phyloP scores from a whole-genome alignment of 768 basidiomycete genomes.

The Calvatia gigantea region DNA sequence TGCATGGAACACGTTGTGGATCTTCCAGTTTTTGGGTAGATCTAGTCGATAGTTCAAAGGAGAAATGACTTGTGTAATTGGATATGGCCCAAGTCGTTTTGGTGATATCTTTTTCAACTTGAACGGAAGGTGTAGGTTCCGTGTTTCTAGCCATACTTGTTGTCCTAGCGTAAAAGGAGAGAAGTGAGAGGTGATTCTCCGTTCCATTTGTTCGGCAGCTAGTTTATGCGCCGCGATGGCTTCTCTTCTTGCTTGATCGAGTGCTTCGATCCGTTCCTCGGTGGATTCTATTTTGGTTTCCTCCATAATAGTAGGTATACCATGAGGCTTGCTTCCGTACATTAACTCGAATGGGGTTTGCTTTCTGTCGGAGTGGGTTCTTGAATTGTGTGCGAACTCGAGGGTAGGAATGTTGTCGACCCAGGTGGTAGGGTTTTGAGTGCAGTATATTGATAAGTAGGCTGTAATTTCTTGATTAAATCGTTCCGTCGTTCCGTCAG shows the following conservation, averaged over 20 bases:
- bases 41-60: conserved; percentile 16
- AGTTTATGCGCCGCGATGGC: no score
- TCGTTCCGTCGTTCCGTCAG: background rate
- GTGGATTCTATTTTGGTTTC: rapidly evolving
- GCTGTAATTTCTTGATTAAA: background rate
- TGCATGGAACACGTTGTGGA: conserved; percentile 18
- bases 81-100: conserved; percentile 17
- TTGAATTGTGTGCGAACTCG: background rate
- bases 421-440: background rate
- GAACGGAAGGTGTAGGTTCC: no score
- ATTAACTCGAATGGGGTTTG: background rate
- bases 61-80: conserved; percentile 14
- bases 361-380: background rate
- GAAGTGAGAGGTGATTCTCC: no score
- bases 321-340: background rate
- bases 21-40: conserved; percentile 13
- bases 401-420: background rate
- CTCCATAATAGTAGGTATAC: background rate
- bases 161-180: no score
- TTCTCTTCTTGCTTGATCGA: no score
- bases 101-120: conserved; percentile 4
- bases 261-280: background rate
- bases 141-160: background rate
- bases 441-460: background rate
- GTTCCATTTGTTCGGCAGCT: no score